Evolutionary conservation across 345 rosid genomes (phyloP), one percentile per base, ranked within the genome.

Genomic region (Hirschfeldia incana): DNA sequence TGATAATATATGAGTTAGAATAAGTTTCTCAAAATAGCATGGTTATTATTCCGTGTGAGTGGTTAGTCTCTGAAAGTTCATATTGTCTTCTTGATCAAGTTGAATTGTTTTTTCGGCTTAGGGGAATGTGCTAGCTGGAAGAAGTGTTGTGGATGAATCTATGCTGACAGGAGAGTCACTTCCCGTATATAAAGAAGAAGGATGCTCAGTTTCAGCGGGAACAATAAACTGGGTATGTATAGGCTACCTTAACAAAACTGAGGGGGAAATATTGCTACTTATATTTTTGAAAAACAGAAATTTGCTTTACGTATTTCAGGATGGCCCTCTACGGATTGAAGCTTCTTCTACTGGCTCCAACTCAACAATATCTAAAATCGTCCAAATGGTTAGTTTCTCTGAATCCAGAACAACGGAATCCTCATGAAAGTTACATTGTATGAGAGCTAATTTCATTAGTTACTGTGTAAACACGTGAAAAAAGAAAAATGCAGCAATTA

Each of bases 91-190:
- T 27, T 59, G 69, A 63, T 66, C 36, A 69, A 15, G 55, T 76
- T 82, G 81, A 74, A 78, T 13, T 61, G 42, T 28, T 16, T 49
- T 29, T 72, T 75, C 3, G 55, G 74, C 69, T 37, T 83, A 94
- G 98, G 98, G 98, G 59, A 86, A 70, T 84, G 91, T 94, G 73
- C 72, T 90, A 76, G 95, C 94, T 2, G 98, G 98, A 85, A 90
- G 94, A 89, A 92, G 98, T 81, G 94, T 91, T 75, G 97, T 91
- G 33, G 97, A 94, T 78, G 98, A 94, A 85, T 92, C 97, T 85
- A 94, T 94, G 97, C 90, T 94, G 72, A 92, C 98, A 1, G 97
- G 98, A 65, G 98, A 92, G 88, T 92, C 97, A 74, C 88, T 91
- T 79, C 98, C 97, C 28, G 94, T 91, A 55, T 91, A 88, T 75